Evolutionary conservation across 805 yeast species (phyloP), one percentile per base, ranked within the genome.

Genomic region (Nakazawaea ambrosiae): DNA sequence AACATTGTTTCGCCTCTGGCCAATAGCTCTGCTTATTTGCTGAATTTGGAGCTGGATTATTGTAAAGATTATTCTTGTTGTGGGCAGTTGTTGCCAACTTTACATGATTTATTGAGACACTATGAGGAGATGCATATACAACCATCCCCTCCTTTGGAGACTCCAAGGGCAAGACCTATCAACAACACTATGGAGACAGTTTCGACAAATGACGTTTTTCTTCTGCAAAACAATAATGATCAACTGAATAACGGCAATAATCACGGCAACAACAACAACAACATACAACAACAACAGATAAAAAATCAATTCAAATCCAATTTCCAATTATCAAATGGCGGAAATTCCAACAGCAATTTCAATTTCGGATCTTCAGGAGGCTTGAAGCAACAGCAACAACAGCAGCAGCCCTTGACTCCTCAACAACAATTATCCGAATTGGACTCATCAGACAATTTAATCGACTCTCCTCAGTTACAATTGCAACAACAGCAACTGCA

Each of bases 31-130:
- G 75, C 92, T 7, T 92, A 90, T 57, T 68, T 92, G 44, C 96
- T 97, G 15, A 86, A 85, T 52, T 67, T 90, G 42, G 98, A 90
- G 60, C 95, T 96, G 8, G 89, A 89, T 57, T 92, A 90, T 61
- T 92, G 98, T 60, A 85, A 84, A 58, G 98, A 92, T 64, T 92
- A 92, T 61, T 78, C 87, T 36, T 92, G 98, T 62, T 92, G 98
- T 64, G 98, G 97, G 20, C 82, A 84, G 54, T 66, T 81, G 30
- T 70, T 92, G 44, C 97, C 97, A 23, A 89, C 96, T 10, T 66
- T 92, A 46, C 98, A 92, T 58, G 98, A 92, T 57, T 67, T 92
- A 44, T 68, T 92, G 45, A 77, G 92, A 49, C 98, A 92, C 58
- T 92, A 92, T 57, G 98, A 92, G 57, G 97, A 92, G 60, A 87